Conservation (phyloP, 2,329 filamentous ascomycete species). For the Septoria petroselini region DNA sequence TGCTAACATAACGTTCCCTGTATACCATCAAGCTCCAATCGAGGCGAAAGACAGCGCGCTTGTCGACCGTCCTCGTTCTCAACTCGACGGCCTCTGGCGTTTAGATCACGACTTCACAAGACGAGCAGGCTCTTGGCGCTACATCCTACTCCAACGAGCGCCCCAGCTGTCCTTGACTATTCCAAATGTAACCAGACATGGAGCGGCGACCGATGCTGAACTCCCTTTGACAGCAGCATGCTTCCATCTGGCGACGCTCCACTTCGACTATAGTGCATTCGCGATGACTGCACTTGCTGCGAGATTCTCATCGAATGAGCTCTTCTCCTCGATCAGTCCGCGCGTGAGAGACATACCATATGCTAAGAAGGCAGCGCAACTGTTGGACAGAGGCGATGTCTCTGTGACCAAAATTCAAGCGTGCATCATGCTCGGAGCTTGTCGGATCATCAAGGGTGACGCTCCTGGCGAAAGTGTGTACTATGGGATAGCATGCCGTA, state of each 20-base stretch:
- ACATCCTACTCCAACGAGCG: not conserved
- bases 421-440: conserved; percentile 12
- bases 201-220: not conserved
- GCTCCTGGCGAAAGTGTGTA: conserved; percentile 10
- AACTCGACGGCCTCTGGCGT: not conserved
- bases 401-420: conserved; percentile 11
- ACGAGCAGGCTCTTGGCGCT: not conserved
- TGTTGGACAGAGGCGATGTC: conserved; percentile 9
- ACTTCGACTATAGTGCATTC: conserved; percentile 11
- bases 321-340: conserved; percentile 3
- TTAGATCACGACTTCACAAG: not conserved
- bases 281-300: conserved; percentile 12
- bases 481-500: conserved; percentile 13
- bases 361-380: conserved; percentile 6
- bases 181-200: not conserved
- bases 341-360: conserved; percentile 2
- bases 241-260: conserved; percentile 7
- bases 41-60: not conserved
- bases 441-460: conserved; percentile 11
- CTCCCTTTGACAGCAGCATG: conserved; percentile 7
- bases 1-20: conserved; percentile 12
- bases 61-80: not conserved
- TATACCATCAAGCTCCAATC: conserved; percentile 4
- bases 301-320: conserved; percentile 7
- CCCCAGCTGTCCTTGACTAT: conserved; percentile 1